A percentile compares a stretch with the other conserved stretches of the same genome.
phyloP scores from a whole-genome alignment of 1,139 yeast genomes.

The Yamadazyma friedrichii region DNA sequence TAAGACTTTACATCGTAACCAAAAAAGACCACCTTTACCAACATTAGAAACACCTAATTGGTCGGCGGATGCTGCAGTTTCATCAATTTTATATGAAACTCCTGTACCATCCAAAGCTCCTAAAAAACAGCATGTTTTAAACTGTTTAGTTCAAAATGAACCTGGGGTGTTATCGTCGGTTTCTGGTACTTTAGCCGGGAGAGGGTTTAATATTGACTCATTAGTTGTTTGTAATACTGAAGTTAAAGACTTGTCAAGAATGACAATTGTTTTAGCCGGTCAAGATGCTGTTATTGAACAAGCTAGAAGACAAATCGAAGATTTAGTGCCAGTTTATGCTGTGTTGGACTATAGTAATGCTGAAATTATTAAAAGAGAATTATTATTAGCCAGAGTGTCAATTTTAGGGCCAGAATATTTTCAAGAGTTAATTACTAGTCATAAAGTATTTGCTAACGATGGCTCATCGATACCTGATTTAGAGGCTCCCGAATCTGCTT shows the following conservation, averaged over 20 bases:
- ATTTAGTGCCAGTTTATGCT: constrained; percentile 96
- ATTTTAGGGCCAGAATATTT: constrained; percentile 95
- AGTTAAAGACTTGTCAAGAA: constrained; percentile 90
- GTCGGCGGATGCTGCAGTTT: constrained; percentile 95
- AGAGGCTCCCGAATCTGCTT: constrained; percentile 53
- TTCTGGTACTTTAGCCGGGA: constrained; percentile 93
- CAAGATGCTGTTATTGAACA: constrained; percentile 97
- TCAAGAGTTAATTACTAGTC: constrained; percentile 90
- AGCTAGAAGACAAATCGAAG: constrained; percentile 98
- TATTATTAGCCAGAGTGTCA: constrained; percentile 86
- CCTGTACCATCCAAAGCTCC: constrained; percentile 74
- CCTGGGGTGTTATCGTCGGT: constrained; percentile 95
- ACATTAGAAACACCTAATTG: constrained; percentile 93
- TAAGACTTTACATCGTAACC: constrained; percentile 84
- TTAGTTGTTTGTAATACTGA: constrained; percentile 96
- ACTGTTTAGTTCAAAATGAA: constrained; percentile 96
- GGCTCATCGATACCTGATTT: constrained; percentile 45
- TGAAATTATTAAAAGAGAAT: constrained; percentile 86
- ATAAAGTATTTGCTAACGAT: constrained; percentile 50
- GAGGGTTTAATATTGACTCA: constrained; percentile 97
- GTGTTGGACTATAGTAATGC: constrained; percentile 92
- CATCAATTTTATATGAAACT: constrained; percentile 91
- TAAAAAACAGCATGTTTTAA: constrained; percentile 81
- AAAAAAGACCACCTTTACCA: constrained; percentile 87
- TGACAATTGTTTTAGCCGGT: constrained; percentile 94